phyloP scores from a whole-genome alignment of 495 filamentous ascomycete species.

The Annulohypoxylon moriforme region DNA sequence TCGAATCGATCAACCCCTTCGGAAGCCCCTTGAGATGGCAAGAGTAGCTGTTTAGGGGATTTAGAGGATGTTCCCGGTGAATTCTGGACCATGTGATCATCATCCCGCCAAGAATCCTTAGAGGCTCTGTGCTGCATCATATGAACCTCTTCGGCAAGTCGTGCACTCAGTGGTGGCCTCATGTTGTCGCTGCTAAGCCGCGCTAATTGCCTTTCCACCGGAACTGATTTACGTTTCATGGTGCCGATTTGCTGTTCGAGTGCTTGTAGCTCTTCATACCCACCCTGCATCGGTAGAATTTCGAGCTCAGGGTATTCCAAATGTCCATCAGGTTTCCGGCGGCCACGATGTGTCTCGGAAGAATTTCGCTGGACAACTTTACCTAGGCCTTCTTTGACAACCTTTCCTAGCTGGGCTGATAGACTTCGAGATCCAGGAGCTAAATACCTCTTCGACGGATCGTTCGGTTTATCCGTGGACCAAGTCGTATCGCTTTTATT shows the following conservation, averaged over 20 bases:
- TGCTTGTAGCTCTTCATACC: conserved; percentile 48
- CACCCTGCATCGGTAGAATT: conserved; percentile 46
- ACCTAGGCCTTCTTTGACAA: conserved; percentile 48
- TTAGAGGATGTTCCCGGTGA: background rate
- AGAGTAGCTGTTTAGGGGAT: conserved; percentile 6
- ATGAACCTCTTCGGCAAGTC: conserved; percentile 43
- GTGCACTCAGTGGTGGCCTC: conserved; percentile 32
- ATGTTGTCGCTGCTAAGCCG: conserved; percentile 22
- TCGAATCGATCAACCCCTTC: conserved; percentile 3
- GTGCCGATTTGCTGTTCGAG: conserved; percentile 50
- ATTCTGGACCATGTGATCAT: background rate
- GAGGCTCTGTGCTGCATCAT: conserved; percentile 35
- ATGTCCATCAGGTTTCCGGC: conserved; percentile 19
- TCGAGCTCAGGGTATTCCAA: conserved; percentile 54
- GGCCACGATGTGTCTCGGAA: conserved; percentile 22
- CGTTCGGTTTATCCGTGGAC: conserved; percentile 20
- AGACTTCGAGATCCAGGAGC: conserved; percentile 35
- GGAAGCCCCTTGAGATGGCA: conserved; percentile 9
- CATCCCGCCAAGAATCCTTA: conserved; percentile 15
- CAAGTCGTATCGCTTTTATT: conserved; percentile 23
- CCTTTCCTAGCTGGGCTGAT: conserved; percentile 48
- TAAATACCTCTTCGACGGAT: conserved; percentile 19
- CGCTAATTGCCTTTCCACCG: conserved; percentile 10
- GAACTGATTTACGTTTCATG: conserved; percentile 46
- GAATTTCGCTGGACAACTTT: conserved; percentile 47